Evolutionary conservation across 2,329 filamentous ascomycete species (phyloP).

Genomic region (Stachybotrys echinatus): DNA sequence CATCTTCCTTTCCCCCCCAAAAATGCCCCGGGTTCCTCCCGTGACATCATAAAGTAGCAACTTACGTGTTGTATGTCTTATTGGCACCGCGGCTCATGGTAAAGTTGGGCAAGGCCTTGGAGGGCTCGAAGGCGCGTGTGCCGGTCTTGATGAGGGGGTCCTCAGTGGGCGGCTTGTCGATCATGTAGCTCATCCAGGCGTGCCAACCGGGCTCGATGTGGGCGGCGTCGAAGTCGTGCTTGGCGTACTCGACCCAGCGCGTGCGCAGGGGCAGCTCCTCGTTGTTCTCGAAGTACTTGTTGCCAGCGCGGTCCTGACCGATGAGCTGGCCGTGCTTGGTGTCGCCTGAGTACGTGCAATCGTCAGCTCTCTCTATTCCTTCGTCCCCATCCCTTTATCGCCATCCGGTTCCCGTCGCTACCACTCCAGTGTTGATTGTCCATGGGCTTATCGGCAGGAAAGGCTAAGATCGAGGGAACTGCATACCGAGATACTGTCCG

Average conservation of each 20-base stretch:
- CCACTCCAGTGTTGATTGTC: background rate
- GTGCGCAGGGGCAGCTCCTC: conserved; percentile 94
- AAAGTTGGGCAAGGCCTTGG: conserved; percentile 64
- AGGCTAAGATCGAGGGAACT: background rate
- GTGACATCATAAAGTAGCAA: no score
- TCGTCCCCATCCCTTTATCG: background rate
- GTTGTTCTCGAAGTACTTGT: conserved; percentile 96
- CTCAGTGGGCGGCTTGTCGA: conserved; percentile 77
- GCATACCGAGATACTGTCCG: conserved; percentile 51
- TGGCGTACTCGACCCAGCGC: conserved; percentile 96
- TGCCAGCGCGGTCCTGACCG: conserved; percentile 83
- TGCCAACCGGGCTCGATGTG: conserved; percentile 98
- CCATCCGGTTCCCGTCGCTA: background rate
- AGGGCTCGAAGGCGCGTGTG: conserved; percentile 70
- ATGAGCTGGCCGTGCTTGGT: conserved; percentile 90
- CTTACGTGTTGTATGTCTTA: conserved; percentile 94
- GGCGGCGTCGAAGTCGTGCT: conserved; percentile 73
- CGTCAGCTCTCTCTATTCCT: background rate
- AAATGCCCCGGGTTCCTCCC: no score
- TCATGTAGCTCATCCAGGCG: conserved; percentile 91
- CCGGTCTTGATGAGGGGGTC: conserved; percentile 67
- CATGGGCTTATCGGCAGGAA: conserved; percentile 4
- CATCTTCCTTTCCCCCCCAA: no score
- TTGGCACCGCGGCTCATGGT: conserved; percentile 75
- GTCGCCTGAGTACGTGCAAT: conserved; percentile 61